Evolutionary conservation across 345 rosid genomes (phyloP), one percentile per base, ranked within the genome.

Genomic region (Eucalyptus lansdowneana): DNA sequence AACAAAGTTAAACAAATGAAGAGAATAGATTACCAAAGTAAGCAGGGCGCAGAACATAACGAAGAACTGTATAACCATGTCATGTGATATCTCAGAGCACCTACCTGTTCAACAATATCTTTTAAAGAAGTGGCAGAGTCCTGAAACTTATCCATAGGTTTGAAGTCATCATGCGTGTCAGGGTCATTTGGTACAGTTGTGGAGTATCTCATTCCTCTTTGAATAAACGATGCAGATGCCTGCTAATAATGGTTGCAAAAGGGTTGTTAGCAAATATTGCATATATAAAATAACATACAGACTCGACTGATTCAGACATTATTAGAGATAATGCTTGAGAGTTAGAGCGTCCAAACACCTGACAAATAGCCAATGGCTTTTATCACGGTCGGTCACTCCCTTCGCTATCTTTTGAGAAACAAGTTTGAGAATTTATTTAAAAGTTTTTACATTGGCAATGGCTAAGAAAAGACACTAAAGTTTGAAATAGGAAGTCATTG

Each of bases 121-220:
- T 94, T 93, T 80, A 97, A 89, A 76, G 97, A 94, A 81, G 51
- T 50, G 21, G 90, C 92, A 31, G 96, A 94, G 86, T 69, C 91
- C 24, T 92, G 93, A 87, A 92, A 44, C 95, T 97, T 98, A 56
- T 92, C 95, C 49, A 91, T 91, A 27, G 98, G 95, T 90, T 72
- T 96, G 91, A 97, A 98, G 92, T 98, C 99, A 89, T 97, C 96
- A 93, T 98, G 99, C 10, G 95, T 96, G 81, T 8, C 50, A 27
- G 96, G 96, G 90, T 96, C 98, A 89, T 92, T 91, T 14, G 99
- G 96, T 81, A 92, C 92, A 85, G 93, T 90, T 16, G 96, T 89
- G 56, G 22, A 51, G 56, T 90, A 93, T 92, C 92, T 92, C 92
- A 91, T 45, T 45, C 49, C 49, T 45, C 49, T 45, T 45, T 45